Conservation (phyloP, 73 alveolate species). For the Symbiodinium pilosum region DNA sequence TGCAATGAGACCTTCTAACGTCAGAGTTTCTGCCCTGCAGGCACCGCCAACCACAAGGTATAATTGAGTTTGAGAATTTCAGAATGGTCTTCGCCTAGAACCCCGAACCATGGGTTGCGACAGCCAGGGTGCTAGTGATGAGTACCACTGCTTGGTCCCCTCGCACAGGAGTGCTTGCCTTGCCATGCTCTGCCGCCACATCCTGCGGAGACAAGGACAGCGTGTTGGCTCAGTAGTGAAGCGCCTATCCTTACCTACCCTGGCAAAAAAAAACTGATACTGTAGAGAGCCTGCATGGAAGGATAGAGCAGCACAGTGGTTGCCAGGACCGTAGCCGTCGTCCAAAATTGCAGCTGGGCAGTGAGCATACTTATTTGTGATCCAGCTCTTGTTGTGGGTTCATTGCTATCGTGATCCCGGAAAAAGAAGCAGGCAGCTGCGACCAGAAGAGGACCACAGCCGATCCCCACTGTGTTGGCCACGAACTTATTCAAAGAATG, state of each 20-base stretch:
- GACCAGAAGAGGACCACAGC: not conserved
- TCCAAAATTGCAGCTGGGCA: not conserved
- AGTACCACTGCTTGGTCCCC: not conserved
- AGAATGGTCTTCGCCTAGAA: too few relatives aligned
- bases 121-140: not conserved
- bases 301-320: not conserved
- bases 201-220: not conserved
- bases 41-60: not conserved
- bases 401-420: not conserved
- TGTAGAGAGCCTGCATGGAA: not conserved
- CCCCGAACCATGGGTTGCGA: too few relatives aligned
- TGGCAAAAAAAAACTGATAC: too few relatives aligned
- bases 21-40: too few relatives aligned
- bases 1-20: too few relatives aligned
- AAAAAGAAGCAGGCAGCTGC: not conserved
- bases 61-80: too few relatives aligned
- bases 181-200: not conserved
- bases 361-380: not conserved
- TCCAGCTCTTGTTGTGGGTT: not conserved
- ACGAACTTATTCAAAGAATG: not conserved
- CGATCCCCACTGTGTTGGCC: slow-evolving; percentile 14
- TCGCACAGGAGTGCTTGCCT: not conserved
- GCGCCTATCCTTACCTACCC: too few relatives aligned
- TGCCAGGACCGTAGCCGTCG: not conserved
- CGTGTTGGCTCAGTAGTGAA: not conserved